Percentiles rank a stretch among this genome's conserved stretches.
phyloP scores from a whole-genome alignment of 2,329 filamentous ascomycete genomes.

The Aspergillus eucalypticola region DNA sequence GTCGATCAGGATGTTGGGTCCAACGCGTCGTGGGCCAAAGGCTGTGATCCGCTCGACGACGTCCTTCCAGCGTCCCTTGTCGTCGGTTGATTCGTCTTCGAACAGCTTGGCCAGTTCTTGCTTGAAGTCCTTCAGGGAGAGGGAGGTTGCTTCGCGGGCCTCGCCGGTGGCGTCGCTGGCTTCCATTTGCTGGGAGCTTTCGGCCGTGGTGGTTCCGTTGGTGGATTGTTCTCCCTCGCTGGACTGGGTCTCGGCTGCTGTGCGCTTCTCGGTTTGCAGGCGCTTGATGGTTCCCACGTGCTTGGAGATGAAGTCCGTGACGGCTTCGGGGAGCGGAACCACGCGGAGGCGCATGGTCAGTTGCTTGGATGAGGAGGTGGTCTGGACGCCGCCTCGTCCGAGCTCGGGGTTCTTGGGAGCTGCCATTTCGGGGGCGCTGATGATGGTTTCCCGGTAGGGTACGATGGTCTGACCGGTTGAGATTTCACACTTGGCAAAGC shows the following conservation, averaged over 20 bases:
- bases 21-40: slow-evolving; percentile 82
- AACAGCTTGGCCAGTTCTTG: slow-evolving; percentile 66
- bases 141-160: slow-evolving; percentile 58
- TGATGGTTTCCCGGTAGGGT: slow-evolving; percentile 90
- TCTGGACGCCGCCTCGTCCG: slow-evolving; percentile 76
- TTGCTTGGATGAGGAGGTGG: slow-evolving; percentile 80
- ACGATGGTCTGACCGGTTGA: slow-evolving; percentile 94
- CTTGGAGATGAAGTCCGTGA: slow-evolving; percentile 83
- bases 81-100: slow-evolving; percentile 68
- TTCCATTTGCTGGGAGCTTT: slow-evolving; percentile 39
- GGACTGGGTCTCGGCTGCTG: slow-evolving; percentile 45
- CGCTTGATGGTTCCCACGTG: slow-evolving; percentile 76
- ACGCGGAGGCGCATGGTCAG: slow-evolving; percentile 75
- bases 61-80: slow-evolving; percentile 74
- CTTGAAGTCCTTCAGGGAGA: slow-evolving; percentile 77
- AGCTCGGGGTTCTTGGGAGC: slow-evolving; percentile 81
- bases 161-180: slow-evolving; percentile 56
- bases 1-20: slow-evolving; percentile 88
- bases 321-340: slow-evolving; percentile 71
- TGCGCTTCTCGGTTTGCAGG: slow-evolving; percentile 71
- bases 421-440: slow-evolving; percentile 87
- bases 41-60: slow-evolving; percentile 79
- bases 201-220: slow-evolving; percentile 37
- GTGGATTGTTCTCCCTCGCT: slow-evolving; percentile 33
- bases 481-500: slow-evolving; percentile 92